Evolutionary conservation across 768 basidiomycete genomes (phyloP).

Genomic region (Tulasnella sp.): DNA sequence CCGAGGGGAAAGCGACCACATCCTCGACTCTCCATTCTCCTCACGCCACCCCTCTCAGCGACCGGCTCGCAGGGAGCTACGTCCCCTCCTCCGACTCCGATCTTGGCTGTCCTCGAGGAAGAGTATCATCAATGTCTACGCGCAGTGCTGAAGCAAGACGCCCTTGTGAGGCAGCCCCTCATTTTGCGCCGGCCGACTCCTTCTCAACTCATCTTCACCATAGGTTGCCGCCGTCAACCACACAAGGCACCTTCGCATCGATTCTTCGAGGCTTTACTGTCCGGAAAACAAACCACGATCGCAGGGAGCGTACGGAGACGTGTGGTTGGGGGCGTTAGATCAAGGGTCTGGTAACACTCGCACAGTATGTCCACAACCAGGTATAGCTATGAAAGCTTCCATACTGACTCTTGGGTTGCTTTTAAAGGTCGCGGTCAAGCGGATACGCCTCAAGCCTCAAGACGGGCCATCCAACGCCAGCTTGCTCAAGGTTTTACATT

Average conservation of each 20-base stretch:
- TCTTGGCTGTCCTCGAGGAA: neutral
- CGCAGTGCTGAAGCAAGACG: neutral
- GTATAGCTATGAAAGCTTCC: neutral
- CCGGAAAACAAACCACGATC: neutral
- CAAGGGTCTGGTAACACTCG: neutral
- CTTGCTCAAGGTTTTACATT: neutral
- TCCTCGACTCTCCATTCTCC: neutral
- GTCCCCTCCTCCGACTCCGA: neutral
- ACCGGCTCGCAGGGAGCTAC: neutral
- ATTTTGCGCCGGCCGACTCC: neutral
- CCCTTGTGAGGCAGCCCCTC: neutral
- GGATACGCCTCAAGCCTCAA: neutral
- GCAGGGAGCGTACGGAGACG: neutral
- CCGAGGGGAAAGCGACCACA: neutral
- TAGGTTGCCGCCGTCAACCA: neutral
- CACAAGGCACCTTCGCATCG: neutral
- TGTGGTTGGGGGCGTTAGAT: neutral
- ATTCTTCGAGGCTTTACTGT: neutral
- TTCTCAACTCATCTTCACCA: neutral
- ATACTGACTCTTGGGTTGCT: neutral
- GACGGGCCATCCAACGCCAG: neutral
- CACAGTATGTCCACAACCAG: neutral
- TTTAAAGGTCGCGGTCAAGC: neutral
- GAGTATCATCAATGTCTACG: neutral
- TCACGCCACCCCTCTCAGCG: neutral